Conservation (phyloP, 1,139 yeast genomes). For the Magnusiomyces clavatus region DNA sequence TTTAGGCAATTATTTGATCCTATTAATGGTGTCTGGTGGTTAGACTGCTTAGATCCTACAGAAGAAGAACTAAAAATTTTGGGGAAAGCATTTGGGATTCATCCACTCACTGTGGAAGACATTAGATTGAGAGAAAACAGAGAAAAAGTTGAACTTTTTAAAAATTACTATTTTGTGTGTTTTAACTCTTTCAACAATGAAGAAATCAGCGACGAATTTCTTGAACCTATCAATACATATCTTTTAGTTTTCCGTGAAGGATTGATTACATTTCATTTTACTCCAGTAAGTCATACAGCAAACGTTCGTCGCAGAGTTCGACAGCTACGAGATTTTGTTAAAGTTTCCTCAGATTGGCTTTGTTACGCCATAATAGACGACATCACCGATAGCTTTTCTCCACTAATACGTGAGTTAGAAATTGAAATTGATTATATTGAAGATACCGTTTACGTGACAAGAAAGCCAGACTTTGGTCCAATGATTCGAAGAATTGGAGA, state of each 20-base stretch:
- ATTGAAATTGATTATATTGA: conserved; percentile 90
- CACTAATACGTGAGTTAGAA: conserved; percentile 78
- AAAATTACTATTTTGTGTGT: conserved; percentile 83
- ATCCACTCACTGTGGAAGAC: conserved; percentile 93
- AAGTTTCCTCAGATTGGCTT: conserved; percentile 86
- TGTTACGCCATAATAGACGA: conserved; percentile 92
- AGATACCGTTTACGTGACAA: conserved; percentile 63
- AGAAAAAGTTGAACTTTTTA: conserved; percentile 89
- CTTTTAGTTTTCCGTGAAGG: conserved; percentile 84
- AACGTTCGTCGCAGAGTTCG: conserved; percentile 88
- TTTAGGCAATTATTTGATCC: conserved; percentile 57
- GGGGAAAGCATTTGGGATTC: conserved; percentile 86
- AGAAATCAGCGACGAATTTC: conserved; percentile 58
- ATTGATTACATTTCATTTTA: conserved; percentile 74
- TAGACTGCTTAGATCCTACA: conserved; percentile 86
- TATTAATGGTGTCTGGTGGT: conserved; percentile 65
- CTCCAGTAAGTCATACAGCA: conserved; percentile 75
- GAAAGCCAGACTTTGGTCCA: conserved; percentile 49
- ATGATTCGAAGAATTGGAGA: conserved; percentile 83
- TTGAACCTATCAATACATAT: conserved; percentile 84
- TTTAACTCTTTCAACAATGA: conserved; percentile 83
- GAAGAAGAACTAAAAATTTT: conserved; percentile 92
- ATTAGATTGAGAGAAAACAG: conserved; percentile 87
- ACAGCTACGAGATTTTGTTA: conserved; percentile 80
- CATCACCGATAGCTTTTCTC: conserved; percentile 89